phyloP scores from a whole-genome alignment of 495 filamentous ascomycete species.

The Aspergillus cristatus region DNA sequence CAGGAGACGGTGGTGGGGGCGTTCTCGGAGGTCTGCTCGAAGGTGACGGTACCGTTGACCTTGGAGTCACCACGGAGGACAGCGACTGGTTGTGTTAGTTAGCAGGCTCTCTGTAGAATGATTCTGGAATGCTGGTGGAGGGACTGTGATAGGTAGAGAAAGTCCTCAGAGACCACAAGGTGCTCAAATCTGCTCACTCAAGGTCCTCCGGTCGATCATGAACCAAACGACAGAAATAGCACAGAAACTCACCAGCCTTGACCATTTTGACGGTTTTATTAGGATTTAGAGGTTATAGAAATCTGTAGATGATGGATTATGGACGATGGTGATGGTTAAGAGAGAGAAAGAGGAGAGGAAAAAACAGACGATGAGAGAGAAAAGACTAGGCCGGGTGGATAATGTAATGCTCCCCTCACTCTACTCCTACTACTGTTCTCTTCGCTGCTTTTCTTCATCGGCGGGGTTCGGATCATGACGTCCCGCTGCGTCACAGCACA shows the following conservation, averaged over 20 bases:
- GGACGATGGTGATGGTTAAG: neutral
- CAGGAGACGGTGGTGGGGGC: conserved; percentile 77
- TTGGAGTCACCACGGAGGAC: conserved; percentile 95
- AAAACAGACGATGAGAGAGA: conserved; percentile 7
- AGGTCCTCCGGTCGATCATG: conserved; percentile 24
- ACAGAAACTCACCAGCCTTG: conserved; percentile 71
- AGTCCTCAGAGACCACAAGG: conserved; percentile 35
- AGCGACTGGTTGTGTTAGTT: conserved; percentile 52
- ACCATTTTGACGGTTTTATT: conserved; percentile 66
- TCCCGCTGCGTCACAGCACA: no score
- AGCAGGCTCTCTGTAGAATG: neutral
- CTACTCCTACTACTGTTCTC: no score
- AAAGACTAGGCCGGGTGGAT: no score
- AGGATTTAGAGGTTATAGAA: neutral
- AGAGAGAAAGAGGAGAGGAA: conserved; percentile 7
- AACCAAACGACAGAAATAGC: conserved; percentile 12
- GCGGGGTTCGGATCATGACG: no score
- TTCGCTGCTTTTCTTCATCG: no score
- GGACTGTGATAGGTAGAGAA: conserved; percentile 25
- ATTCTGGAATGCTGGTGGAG: neutral
- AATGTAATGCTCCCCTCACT: no score
- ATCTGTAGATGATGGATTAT: conserved; percentile 3
- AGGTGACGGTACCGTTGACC: conserved; percentile 83
- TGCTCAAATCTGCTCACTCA: conserved; percentile 49
- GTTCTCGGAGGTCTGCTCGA: conserved; percentile 80